Base-by-base conservation (phyloP, 495 filamentous ascomycete species). In the Podospora sp. region DNA sequence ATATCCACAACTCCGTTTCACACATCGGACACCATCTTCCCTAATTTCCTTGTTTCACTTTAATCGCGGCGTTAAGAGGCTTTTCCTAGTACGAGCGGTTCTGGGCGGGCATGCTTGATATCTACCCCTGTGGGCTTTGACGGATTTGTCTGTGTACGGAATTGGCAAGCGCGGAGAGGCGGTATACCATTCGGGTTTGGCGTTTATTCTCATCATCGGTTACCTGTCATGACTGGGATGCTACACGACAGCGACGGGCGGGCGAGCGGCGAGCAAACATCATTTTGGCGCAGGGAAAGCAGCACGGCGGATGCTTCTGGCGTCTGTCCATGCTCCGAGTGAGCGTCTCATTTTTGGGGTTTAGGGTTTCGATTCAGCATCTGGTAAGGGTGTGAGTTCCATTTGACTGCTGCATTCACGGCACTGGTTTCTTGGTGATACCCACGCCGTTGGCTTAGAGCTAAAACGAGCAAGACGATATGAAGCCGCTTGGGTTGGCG, bases 351-450 rank as follows among this genome's bases (percentile, higher is more conserved):
- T 46, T 46, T 62, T 20, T 69, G 26, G 66, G 65, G 57, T 71
- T 49, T 33, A 60, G 66, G 61, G 65, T 69, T 51, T 65, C 35
- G 62, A 60, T 64, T 72, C 67, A 55, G 65, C 67, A 64, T 69
- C 64, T 73, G 70, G 70, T 66, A 68, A 57, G 72, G 53, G 62
- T 2, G 64, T 61, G 67, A 51, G 24, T 55, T 58, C 65, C 68
- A 71, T 72, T 53, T 69, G 73, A 60, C 65, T 70, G 61, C 65
- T 69, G 69, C 63, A 53, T 64, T 68, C 60, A 26, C 12, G 58
- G 24, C 33, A 62, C 20, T 20, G 60, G 33, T 24, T 62, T 62
- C 12, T 62, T 62, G 40, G 40, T 46, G 40, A 46, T 49, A 40
- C 24, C 60, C 60, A 21, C 40, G 20, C 40, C 40, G 35, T 40